Base-by-base conservation (phyloP, 106 monocot genomes). In the Acorus calamus region DNA sequence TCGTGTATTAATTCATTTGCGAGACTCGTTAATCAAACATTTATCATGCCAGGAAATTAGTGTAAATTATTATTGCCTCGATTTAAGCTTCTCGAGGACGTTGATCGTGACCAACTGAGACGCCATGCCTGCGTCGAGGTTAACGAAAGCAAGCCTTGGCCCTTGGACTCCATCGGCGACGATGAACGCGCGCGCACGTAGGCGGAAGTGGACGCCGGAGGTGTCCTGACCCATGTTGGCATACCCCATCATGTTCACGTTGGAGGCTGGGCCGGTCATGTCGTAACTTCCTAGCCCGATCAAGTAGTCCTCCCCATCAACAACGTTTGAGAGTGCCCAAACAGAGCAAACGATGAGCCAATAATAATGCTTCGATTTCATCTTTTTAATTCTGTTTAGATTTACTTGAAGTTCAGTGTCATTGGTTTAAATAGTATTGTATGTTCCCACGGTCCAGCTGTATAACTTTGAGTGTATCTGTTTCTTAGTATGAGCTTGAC, bases 181-280 rank as follows among this genome's bases (percentile, higher is more conserved):
- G 11, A 77, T 61, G 52, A 71, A 77, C 13, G 66, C 46, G 6
- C 77, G 65, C 41, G 77, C 77, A 8, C 61, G 71, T 57, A 77
- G 13, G 42, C 77, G 65, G 42, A 77, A 77, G 56, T 77, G 77
- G 5, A 77, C 52, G 4, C 77, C 77, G 2, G 77, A 77, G 5
- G 60, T 64, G 44, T 61, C 47, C 61, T 77, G 77, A 7, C 66
- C 60, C 42, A 43, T 55, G 48, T 77, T 77, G 50, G 77, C 71
- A 59, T 77, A 77, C 0, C 77, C 77, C 77, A 77, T 77, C 77
- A 77, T 71, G 47, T 77, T 77, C 46, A 71, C 71, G 49, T 71
- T 66, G 2, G 77, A 65, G 5, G 77, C 77, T 10, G 77, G 77
- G 8, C 77, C 77, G 3, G 77, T 77, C 8, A 77, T 77, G 66